phyloP scores from a whole-genome alignment of 1,284 basidiomycete species.

The Ganoderma lucidum region DNA sequence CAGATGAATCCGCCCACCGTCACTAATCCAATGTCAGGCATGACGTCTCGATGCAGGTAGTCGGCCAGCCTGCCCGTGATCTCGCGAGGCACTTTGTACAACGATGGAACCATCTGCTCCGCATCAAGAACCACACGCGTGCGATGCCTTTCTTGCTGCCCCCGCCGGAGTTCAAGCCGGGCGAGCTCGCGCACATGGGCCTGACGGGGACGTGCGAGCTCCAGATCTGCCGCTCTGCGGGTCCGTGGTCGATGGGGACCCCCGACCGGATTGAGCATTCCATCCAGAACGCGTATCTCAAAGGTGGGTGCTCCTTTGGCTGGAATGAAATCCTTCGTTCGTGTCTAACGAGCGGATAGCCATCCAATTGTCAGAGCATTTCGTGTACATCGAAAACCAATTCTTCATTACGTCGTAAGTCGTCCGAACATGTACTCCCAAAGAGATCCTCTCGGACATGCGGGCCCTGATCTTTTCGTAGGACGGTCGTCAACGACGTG shows the following conservation, averaged over 20 bases:
- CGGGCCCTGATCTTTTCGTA: slow-evolving; percentile 37
- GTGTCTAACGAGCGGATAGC: slow-evolving; percentile 55
- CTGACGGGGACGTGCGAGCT: slow-evolving; percentile 97
- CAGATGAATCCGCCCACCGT: neutral
- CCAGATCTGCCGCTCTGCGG: slow-evolving; percentile 95
- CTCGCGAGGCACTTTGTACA: slow-evolving; percentile 96
- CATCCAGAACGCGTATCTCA: slow-evolving; percentile 94
- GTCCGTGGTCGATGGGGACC: slow-evolving; percentile 97
- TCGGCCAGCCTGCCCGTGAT: slow-evolving; percentile 97
- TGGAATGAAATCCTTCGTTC: neutral
- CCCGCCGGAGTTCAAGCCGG: slow-evolving; percentile 90
- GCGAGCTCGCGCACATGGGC: slow-evolving; percentile 83
- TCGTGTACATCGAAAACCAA: slow-evolving; percentile 97
- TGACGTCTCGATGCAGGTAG: slow-evolving; percentile 94
- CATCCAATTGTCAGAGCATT: slow-evolving; percentile 94
- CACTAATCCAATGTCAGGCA: slow-evolving; percentile 66
- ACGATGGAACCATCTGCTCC: slow-evolving; percentile 91
- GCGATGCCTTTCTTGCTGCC: slow-evolving; percentile 96
- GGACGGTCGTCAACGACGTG: slow-evolving; percentile 88
- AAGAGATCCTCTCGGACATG: neutral
- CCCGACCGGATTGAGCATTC: slow-evolving; percentile 88
- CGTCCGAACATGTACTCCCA: slow-evolving; percentile 5
- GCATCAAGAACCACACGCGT: slow-evolving; percentile 95
- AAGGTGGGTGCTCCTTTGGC: slow-evolving; percentile 59
- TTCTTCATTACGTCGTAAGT: slow-evolving; percentile 96